Evolutionary conservation across 208 protist genomes (phyloP).

Genomic region (Crithidia brevicula): DNA sequence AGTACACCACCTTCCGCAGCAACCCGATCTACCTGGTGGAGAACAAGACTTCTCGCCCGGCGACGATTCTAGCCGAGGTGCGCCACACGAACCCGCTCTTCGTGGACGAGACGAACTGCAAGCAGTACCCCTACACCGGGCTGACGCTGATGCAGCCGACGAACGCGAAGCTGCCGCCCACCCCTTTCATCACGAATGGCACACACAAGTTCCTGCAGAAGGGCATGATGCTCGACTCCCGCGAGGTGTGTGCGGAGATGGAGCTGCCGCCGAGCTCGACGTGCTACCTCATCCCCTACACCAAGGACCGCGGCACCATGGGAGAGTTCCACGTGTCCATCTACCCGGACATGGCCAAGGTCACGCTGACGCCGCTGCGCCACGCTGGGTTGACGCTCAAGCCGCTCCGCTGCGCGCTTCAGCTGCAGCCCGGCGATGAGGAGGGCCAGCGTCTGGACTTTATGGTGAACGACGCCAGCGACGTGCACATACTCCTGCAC

Average conservation of each 20-base stretch:
- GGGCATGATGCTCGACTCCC: slow-evolving; percentile 82
- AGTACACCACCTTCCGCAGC: slow-evolving; percentile 86
- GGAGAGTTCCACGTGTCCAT: slow-evolving; percentile 81
- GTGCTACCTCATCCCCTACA: slow-evolving; percentile 86
- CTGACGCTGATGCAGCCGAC: slow-evolving; percentile 76
- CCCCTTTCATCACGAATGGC: slow-evolving; percentile 69
- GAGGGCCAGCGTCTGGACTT: slow-evolving; percentile 64
- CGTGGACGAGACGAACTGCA: slow-evolving; percentile 59
- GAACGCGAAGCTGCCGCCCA: slow-evolving; percentile 62
- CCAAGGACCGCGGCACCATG: slow-evolving; percentile 67
- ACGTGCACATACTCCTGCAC: slow-evolving; percentile 82
- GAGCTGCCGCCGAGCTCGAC: slow-evolving; percentile 74
- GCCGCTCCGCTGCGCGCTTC: slow-evolving; percentile 42
- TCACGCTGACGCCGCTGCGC: slow-evolving; percentile 77
- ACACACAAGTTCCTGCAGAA: slow-evolving; percentile 83
- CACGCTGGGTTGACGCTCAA: slow-evolving; percentile 62
- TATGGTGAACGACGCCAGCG: slow-evolving; percentile 63
- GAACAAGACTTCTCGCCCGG: slow-evolving; percentile 72
- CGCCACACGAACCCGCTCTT: slow-evolving; percentile 57
- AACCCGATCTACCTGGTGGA: slow-evolving; percentile 88
- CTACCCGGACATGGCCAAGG: slow-evolving; percentile 81
- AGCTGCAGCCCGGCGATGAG: slow-evolving; percentile 33
- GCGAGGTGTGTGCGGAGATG: slow-evolving; percentile 79
- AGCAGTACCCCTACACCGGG: slow-evolving; percentile 84
- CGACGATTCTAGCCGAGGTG: slow-evolving; percentile 73